Conservation (phyloP, 352 stramenopile species). For the Pythium oligandrum region DNA sequence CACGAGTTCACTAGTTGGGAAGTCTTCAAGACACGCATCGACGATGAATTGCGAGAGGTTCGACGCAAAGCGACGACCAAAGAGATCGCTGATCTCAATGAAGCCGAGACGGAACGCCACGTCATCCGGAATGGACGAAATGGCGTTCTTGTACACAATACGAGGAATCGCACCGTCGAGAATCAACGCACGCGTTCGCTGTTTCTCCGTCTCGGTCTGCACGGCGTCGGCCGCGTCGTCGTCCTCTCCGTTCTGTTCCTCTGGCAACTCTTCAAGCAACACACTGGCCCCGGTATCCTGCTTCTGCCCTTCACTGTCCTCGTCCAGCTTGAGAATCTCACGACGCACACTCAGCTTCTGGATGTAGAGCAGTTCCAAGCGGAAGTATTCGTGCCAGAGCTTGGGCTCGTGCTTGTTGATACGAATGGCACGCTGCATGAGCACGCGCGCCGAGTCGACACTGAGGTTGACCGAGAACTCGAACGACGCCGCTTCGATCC, state of each 20-base stretch:
- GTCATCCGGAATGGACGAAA: slow-evolving; percentile 50
- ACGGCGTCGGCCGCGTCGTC: slow-evolving; percentile 17
- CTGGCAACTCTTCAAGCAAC: slow-evolving; percentile 45
- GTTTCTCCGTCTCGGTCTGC: slow-evolving; percentile 27
- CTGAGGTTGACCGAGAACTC: slow-evolving; percentile 87
- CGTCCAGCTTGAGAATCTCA: slow-evolving; percentile 73
- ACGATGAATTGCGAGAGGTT: slow-evolving; percentile 72
- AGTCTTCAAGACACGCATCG: slow-evolving; percentile 49
- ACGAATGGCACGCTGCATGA: slow-evolving; percentile 91
- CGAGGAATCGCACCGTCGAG: slow-evolving; percentile 80
- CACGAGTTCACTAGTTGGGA: slow-evolving; percentile 49
- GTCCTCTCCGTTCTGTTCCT: slow-evolving; percentile 21
- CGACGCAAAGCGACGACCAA: slow-evolving; percentile 46
- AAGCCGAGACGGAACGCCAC: slow-evolving; percentile 74
- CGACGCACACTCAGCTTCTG: slow-evolving; percentile 84
- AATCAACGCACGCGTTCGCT: slow-evolving; percentile 60
- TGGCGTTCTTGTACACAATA: slow-evolving; percentile 76
- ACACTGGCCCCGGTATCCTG: slow-evolving; percentile 27
- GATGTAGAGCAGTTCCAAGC: slow-evolving; percentile 88
- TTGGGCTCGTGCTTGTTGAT: slow-evolving; percentile 79
- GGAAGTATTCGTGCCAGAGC: slow-evolving; percentile 90
- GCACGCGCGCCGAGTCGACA: slow-evolving; percentile 80
- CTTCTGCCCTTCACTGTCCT: slow-evolving; percentile 15
- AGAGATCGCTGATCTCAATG: slow-evolving; percentile 72
- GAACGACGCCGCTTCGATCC: slow-evolving; percentile 89